Base-by-base conservation (phyloP, 352 stramenopile genomes). In the Phytophthora parvispora region DNA sequence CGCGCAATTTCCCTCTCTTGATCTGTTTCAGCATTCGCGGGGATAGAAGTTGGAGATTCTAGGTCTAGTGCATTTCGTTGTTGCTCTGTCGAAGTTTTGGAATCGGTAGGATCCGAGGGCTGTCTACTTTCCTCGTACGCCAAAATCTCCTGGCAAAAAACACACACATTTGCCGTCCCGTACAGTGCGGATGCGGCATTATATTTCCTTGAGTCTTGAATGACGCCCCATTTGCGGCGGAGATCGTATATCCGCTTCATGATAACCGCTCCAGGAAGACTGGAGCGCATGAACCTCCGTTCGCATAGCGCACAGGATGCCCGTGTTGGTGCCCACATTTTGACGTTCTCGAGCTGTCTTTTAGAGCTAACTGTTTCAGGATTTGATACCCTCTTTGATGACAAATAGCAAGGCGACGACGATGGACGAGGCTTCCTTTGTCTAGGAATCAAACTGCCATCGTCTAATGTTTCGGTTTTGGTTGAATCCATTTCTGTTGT, bases 231-330 rank as follows among this genome's bases (percentile, higher is more conserved):
- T 31, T 85, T 80, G 25, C 63, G 67, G 15, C 80, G 73, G 16
- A 84, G 61, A 12, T 86, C 72, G 34, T 75, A 83, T 18, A 88
- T 74, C 9, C 77, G 75, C 69, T 88, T 88, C 78, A 84, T 88
- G 7, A 88, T 64, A 0, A 82, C 75, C 22, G 75, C 75, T 0
- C 77, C 75, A 10, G 76, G 57, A 20, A 88, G 67, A 56, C 77
- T 81, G 15, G 49, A 65, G 12, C 75, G 77, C 60, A 80, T 75
- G 47, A 80, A 81, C n/a, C 80, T 75, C n/a, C 68, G 69, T 49
- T 86, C 77, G 31, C 80, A 88, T 16, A 88, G 52, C 6, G 75
- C 78, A 48, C 80, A 88, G 43, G 69, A 28, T 7, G 60, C 63
- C 36, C 78, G 66, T 13, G 59, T 79, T 1, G 69, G 75, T 9